Base-by-base conservation (phyloP, 306 rosid species). In the Prosopis cineraria region DNA sequence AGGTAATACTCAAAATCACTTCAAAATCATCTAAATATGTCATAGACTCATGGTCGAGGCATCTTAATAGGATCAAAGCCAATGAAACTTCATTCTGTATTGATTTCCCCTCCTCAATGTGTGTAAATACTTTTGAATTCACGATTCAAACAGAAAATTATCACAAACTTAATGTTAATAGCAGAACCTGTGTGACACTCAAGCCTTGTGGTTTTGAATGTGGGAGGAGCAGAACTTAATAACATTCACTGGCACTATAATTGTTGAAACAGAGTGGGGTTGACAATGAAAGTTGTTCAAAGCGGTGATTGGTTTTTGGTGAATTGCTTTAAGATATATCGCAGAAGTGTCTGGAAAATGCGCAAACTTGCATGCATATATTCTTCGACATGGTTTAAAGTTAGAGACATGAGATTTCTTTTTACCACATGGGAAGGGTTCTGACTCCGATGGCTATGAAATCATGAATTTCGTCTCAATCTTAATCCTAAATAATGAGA, bases 401-500 rank as follows among this genome's bases (percentile, higher is more conserved):
- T 63, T 63, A 33, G 43, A 19, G 59, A 20, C 59, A 9, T 20
- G 59, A n/a, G 68, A 4, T 37, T 16, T 2, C 2, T 10, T 31
- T 30, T 62, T 17, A 60, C 20, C 19, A 14, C 6, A 58, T 58
- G 33, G 34, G 64, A 58, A 58, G 30, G 33, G 34, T 45, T 52
- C 29, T 20, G 11, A n/a, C 16, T 2, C 53, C 0, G 9, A 50
- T 3, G 39, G 40, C 67, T 60, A 19, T 50, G 56, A 50, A 50
- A 50, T 50, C n/a, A 17, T 17, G 7, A n/a, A 52, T n/a, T 1
- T 19, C 29, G 19, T 64, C 45, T 34, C 70, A 65, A 10, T 37
- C 48, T 37, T 4, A 65, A 65, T 34, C 47, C 47, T 37, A 65
- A 37, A n/a, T 24, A 65, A 65, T 36, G 70, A 64, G 70, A 65